These are phyloP conservation scores for Ceriops tagal DNA, from an alignment of 345 rosid genomes.

Conservation along the genomic window DNA sequence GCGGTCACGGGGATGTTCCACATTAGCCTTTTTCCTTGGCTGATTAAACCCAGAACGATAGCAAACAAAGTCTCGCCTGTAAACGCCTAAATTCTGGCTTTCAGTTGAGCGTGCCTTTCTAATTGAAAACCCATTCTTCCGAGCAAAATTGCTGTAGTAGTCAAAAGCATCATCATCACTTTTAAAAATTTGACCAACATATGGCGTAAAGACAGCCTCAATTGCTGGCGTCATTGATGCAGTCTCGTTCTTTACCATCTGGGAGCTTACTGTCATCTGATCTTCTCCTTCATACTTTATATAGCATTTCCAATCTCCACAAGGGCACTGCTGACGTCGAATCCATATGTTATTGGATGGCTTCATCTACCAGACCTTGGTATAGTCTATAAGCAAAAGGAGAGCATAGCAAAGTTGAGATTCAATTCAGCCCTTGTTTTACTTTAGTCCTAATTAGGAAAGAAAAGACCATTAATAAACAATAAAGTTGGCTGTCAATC, in stretches of 20 bases:
- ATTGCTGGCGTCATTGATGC: constrained; percentile 34
- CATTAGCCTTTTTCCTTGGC: constrained; percentile 83
- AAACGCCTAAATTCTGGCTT: constrained; percentile 81
- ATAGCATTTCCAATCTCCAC: constrained; percentile 95
- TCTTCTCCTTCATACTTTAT: constrained; percentile 62
- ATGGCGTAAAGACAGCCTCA: constrained; percentile 64
- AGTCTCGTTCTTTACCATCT: constrained; percentile 51
- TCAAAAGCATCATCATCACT: constrained; percentile 84
- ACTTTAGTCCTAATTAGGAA: neutral
- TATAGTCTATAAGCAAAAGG: constrained; percentile 11
- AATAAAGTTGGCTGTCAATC: too few relatives aligned
- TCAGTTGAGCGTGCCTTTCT: constrained; percentile 89
- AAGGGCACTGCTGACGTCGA: constrained; percentile 83
- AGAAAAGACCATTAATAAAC: neutral
- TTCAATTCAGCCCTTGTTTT: neutral
- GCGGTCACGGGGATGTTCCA: constrained; percentile 89
- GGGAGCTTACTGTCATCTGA: constrained; percentile 44
- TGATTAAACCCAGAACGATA: constrained; percentile 93
- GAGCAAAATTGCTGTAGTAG: constrained; percentile 73
- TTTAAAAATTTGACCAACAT: constrained; percentile 80
- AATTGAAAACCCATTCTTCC: constrained; percentile 84
- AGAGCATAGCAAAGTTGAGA: neutral
- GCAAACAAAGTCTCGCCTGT: constrained; percentile 90
- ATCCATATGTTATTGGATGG: constrained; percentile 77
- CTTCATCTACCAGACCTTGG: constrained; percentile 33